Evolutionary conservation across 352 stramenopile species (phyloP).

Genomic region (Globisporangium solare): DNA sequence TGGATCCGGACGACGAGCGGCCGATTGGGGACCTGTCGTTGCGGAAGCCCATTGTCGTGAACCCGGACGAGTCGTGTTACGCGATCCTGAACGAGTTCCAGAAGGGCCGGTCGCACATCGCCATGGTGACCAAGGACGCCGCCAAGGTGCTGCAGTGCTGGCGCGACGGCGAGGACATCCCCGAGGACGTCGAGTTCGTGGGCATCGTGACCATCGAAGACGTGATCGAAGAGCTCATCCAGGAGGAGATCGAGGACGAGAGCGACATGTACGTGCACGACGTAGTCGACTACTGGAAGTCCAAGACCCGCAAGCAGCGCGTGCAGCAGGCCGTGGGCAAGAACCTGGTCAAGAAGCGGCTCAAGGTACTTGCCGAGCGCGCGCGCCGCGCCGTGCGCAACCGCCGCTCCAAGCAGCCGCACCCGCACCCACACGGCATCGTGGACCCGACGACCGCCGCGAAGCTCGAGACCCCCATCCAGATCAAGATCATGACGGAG

Average conservation of each 20-base stretch:
- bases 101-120: constrained; percentile 80
- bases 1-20: constrained; percentile 76
- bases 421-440: neutral
- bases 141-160: constrained; percentile 48
- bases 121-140: constrained; percentile 63
- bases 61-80: constrained; percentile 78
- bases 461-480: constrained; percentile 22
- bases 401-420: constrained; percentile 14
- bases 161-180: constrained; percentile 37
- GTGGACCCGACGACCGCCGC: neutral
- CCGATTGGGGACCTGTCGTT: constrained; percentile 61
- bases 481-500: constrained; percentile 33
- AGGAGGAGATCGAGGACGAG: constrained; percentile 91
- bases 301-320: constrained; percentile 29
- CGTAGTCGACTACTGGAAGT: constrained; percentile 54
- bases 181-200: constrained; percentile 49
- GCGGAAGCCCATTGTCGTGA: constrained; percentile 76
- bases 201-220: constrained; percentile 92
- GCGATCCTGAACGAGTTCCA: constrained; percentile 91
- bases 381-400: constrained; percentile 39
- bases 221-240: constrained; percentile 88
- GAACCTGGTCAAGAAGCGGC: constrained; percentile 43
- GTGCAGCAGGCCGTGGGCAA: constrained; percentile 23
- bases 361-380: constrained; percentile 49
- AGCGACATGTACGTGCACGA: constrained; percentile 63